Evolutionary conservation across 2,329 filamentous ascomycete genomes (phyloP), one percentile per base, ranked within the genome.

Genomic region (Hypoxylon sp.): DNA sequence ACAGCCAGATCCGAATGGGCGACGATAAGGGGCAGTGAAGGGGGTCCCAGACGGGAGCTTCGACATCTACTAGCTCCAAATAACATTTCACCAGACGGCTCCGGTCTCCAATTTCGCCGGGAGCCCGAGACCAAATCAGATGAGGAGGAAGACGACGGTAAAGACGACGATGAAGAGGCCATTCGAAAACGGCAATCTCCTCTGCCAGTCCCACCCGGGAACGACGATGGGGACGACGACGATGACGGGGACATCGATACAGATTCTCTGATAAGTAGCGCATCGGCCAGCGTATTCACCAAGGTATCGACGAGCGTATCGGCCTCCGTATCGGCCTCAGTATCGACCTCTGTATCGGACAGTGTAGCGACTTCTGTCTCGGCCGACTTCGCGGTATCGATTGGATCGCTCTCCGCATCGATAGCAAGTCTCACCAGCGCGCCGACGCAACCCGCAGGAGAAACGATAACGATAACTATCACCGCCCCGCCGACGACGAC

Each of bases 311-410:
- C 21, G 15, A 33, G 41, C 37, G 51, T 55, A 11, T 59, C 55
- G 17, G 26, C 10, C 26, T 33, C 41, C 35, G 51, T 54, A 10
- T 62, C 58, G 10, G 37, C 13, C 17, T 51, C 46, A 18, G 35
- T 61, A n/a, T 59, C 55, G 17, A 31, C 10, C 26, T 33, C 41
- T 41, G 51, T 54, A 10, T 62, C 58, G 10, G 37, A 21, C 15
- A 56, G 48, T 15, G 59, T 62, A 17, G 52, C 59, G n/a, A 15
- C n/a, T 11, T 49, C 48, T 17, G 40, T 62, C n/a, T 23, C 55
- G 2, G 13, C 33, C 9, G 8, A 27, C 3, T 60, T 56, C 9
- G 5, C 35, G 9, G 20, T 35, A 10, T 50, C 60, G 4, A 40
- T 62, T 31, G 15, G n/a, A 4, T 23, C 41, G 1, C 17, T 56